Evolutionary conservation across 495 filamentous ascomycete genomes (phyloP).

Genomic region (Hyphodiscus hymeniophilus): DNA sequence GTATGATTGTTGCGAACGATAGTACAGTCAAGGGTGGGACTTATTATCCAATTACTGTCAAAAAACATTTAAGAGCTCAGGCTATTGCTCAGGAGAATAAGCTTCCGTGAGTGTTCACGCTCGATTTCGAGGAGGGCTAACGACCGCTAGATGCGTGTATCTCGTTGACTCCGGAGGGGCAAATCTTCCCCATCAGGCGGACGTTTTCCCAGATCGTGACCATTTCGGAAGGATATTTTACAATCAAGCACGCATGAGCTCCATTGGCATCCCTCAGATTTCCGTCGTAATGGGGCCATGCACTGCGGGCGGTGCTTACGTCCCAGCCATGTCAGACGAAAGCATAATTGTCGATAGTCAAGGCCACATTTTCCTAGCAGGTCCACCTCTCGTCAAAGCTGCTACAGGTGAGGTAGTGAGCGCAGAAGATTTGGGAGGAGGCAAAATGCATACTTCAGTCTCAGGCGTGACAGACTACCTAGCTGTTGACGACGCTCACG

Average conservation of each 20-base stretch:
- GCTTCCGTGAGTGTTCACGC: conserved; percentile 35
- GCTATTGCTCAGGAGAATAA: conserved; percentile 85
- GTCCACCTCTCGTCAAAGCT: conserved; percentile 91
- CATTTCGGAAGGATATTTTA: conserved; percentile 98
- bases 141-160: conserved; percentile 65
- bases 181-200: conserved; percentile 91
- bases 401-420: conserved; percentile 91
- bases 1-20: conserved; percentile 94
- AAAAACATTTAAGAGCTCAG: conserved; percentile 94
- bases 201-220: conserved; percentile 92
- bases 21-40: conserved; percentile 99
- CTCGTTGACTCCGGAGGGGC: conserved; percentile 94
- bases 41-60: conserved; percentile 96
- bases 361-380: conserved; percentile 93
- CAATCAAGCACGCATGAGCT: conserved; percentile 92
- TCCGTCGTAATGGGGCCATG: conserved; percentile 98
- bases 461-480: conserved; percentile 96
- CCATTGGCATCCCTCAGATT: conserved; percentile 83
- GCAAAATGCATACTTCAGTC: conserved; percentile 81
- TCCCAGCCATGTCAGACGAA: conserved; percentile 96
- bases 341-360: conserved; percentile 92
- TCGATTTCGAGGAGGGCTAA: not conserved
- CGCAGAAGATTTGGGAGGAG: conserved; percentile 89
- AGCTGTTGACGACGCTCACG: conserved; percentile 90
- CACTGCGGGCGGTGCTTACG: conserved; percentile 92